Evolutionary conservation across 2,329 filamentous ascomycete species (phyloP).

Genomic region (Colletotrichum sp.): DNA sequence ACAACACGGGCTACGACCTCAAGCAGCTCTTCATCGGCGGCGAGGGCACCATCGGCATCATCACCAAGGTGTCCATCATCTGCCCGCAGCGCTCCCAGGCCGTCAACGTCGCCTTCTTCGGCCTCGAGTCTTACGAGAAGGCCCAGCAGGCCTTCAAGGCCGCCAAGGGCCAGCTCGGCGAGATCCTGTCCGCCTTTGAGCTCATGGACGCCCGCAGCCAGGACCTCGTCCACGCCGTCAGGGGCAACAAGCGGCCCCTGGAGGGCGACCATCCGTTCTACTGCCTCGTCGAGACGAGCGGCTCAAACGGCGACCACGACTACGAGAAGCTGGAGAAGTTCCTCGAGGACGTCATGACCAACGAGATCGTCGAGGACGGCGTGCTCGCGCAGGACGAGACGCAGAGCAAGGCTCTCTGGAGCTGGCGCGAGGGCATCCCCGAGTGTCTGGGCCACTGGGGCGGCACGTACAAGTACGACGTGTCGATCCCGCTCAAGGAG

Average conservation of each 20-base stretch:
- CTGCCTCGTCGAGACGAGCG: conserved; percentile 94
- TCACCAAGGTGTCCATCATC: conserved; percentile 87
- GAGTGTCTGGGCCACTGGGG: conserved; percentile 90
- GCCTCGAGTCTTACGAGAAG: conserved; percentile 87
- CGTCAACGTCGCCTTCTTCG: conserved; percentile 94
- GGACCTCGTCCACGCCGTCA: conserved; percentile 75
- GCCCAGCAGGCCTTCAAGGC: conserved; percentile 85
- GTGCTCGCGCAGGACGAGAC: conserved; percentile 94
- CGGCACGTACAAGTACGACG: conserved; percentile 97
- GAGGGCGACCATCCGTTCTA: conserved; percentile 91
- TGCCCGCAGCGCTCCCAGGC: conserved; percentile 88
- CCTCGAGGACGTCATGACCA: conserved; percentile 88
- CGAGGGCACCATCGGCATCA: conserved; percentile 93
- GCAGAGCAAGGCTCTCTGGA: conserved; percentile 84
- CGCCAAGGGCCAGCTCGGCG: conserved; percentile 87
- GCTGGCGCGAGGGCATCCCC: conserved; percentile 90
- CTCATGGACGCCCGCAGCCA: conserved; percentile 92
- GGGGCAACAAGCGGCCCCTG: conserved; percentile 78
- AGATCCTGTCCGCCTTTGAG: conserved; percentile 97
- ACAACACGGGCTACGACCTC: conserved; percentile 97
- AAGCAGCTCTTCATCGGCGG: conserved; percentile 97
- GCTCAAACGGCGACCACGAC: conserved; percentile 93
- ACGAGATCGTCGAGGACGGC: conserved; percentile 86
- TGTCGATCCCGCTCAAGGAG: conserved; percentile 88
- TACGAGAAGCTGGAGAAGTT: conserved; percentile 89